Percentiles rank a stretch among this genome's conserved stretches.
These are phyloP conservation scores for Geotrichum cucujoidarum DNA, from an alignment of 1,139 yeast species.

Conservation along the genomic window DNA sequence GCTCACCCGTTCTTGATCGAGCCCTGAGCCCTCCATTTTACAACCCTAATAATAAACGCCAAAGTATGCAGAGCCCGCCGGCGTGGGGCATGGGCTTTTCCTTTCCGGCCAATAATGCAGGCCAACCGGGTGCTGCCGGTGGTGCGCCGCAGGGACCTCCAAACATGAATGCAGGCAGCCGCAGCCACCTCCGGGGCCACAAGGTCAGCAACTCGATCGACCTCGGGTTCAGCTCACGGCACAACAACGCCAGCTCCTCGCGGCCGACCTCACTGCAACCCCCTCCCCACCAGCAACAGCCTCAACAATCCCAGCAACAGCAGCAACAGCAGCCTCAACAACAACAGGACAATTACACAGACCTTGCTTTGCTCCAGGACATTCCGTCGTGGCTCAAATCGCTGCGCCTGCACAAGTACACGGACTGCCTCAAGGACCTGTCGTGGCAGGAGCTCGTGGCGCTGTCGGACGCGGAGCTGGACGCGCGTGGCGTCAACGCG, in stretches of 20 bases:
- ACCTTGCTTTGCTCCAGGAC: constrained; percentile 60
- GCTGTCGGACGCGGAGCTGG: constrained; percentile 63
- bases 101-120: no score
- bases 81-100: constrained; percentile 4
- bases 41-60: neutral
- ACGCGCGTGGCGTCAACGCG: constrained; percentile 80
- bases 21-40: no score
- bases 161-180: neutral
- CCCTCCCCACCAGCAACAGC: neutral
- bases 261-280: neutral
- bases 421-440: constrained; percentile 70
- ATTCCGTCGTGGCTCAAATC: constrained; percentile 91
- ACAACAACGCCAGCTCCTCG: neutral
- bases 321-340: constrained; percentile 11
- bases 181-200: neutral
- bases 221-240: neutral
- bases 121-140: no score
- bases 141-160: neutral
- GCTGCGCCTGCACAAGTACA: constrained; percentile 85
- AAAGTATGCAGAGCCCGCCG: neutral
- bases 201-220: neutral
- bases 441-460: constrained; percentile 77
- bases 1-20: no score
- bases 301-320: constrained; percentile 8
- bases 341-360: constrained; percentile 37